phyloP scores from a whole-genome alignment of 805 yeast genomes.

The Cyberlindnera saturnus region DNA sequence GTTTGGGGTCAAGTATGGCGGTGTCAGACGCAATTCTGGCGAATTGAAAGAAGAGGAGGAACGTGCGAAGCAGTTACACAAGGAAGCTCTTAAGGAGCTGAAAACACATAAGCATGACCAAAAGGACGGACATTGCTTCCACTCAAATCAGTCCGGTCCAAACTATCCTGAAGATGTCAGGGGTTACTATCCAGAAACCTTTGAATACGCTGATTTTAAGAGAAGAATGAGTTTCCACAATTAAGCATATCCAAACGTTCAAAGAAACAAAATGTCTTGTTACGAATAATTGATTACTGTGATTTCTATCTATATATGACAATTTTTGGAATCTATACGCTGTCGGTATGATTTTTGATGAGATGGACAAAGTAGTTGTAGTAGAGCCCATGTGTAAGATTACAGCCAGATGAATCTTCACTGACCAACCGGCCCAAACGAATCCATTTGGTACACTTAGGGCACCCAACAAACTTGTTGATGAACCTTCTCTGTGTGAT shows the following conservation, averaged over 20 bases:
- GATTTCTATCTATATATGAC: too few species aligned
- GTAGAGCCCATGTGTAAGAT: conserved; percentile 15
- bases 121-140: conserved; percentile 3
- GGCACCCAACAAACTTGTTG: conserved; percentile 14
- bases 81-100: neutral
- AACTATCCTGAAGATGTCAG: neutral
- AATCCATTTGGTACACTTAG: conserved; percentile 18
- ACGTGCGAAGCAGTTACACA: neutral
- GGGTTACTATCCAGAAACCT: conserved; percentile 7
- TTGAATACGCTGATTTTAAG: conserved; percentile 21
- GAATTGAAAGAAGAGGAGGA: neutral
- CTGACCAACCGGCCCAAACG: conserved; percentile 11
- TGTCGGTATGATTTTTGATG: conserved; percentile 11
- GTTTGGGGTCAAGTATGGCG: conserved; percentile 7
- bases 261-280: neutral
- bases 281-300: too few species aligned
- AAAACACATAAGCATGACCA: neutral
- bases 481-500: conserved; percentile 3
- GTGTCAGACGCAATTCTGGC: conserved; percentile 3
- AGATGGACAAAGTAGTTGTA: conserved; percentile 19
- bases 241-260: neutral
- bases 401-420: neutral
- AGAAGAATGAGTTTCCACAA: conserved; percentile 17
- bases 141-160: conserved; percentile 5
- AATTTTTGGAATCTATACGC: too few species aligned